A percentile compares a stretch with the other conserved stretches of the same genome.
These are phyloP conservation scores for Xylogone sp. DNA, from an alignment of 2,329 filamentous ascomycete species.

Conservation along the genomic window DNA sequence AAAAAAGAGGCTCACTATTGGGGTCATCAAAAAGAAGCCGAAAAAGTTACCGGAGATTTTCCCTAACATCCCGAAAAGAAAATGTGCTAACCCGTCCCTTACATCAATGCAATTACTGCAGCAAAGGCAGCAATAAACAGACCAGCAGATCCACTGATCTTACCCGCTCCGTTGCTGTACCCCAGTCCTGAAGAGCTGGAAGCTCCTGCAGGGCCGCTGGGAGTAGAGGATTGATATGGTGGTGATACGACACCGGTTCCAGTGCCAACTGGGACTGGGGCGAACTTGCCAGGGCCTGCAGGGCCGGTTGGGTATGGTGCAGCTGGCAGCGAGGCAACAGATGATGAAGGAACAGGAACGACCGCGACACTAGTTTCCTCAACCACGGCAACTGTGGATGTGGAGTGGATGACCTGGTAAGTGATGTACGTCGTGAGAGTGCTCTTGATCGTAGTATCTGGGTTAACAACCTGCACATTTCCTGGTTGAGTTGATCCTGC, in stretches of 20 bases:
- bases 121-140: constrained; percentile 6
- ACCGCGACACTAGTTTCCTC: neutral
- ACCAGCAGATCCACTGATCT: constrained; percentile 3
- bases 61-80: too few species aligned
- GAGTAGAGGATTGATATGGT: neutral
- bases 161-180: constrained; percentile 8
- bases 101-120: constrained; percentile 7
- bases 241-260: constrained; percentile 2
- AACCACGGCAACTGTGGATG: constrained; percentile 3
- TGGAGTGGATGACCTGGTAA: constrained; percentile 5
- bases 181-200: neutral
- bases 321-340: neutral
- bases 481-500: neutral
- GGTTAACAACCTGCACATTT: neutral
- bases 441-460: constrained; percentile 13
- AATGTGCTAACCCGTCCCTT: neutral
- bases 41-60: too few species aligned
- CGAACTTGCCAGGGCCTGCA: constrained; percentile 3
- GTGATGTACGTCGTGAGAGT: constrained; percentile 11
- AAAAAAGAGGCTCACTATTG: too few species aligned
- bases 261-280: neutral
- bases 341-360: neutral
- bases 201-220: neutral
- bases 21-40: neutral
- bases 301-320: constrained; percentile 8